phyloP scores from a whole-genome alignment of 140 eudicot species.

The Ambrosia hybrid region DNA sequence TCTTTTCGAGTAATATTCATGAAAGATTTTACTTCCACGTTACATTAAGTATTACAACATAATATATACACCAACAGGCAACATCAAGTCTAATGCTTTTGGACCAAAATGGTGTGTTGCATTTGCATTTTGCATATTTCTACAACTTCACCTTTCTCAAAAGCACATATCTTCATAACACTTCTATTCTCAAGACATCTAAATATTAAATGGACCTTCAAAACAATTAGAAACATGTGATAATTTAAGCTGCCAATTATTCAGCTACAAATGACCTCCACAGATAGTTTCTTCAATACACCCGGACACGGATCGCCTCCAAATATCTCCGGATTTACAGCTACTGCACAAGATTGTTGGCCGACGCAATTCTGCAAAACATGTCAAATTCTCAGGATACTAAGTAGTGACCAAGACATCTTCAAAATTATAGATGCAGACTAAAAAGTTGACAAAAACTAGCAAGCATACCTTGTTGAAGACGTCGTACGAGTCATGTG shows the following conservation, averaged over 20 bases:
- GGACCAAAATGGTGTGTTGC: slow-evolving; percentile 57
- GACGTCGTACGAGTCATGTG: slow-evolving; percentile 74
- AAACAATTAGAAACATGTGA: slow-evolving; percentile 16
- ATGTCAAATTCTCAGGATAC: not conserved
- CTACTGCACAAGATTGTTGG: slow-evolving; percentile 65
- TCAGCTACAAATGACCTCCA: slow-evolving; percentile 88
- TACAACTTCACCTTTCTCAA: slow-evolving; percentile 65
- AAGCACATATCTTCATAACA: slow-evolving; percentile 33
- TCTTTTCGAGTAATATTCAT: slow-evolving; percentile 1
- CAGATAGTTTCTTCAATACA: slow-evolving; percentile 86
- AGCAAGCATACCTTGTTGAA: slow-evolving; percentile 71
- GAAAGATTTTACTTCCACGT: not conserved
- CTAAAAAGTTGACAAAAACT: not conserved
- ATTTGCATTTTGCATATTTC: slow-evolving; percentile 62
- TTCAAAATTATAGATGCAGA: not conserved
- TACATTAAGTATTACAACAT: not conserved
- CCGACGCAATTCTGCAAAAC: slow-evolving; percentile 68
- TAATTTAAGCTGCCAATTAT: not conserved
- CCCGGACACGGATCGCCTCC: slow-evolving; percentile 95
- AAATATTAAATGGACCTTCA: slow-evolving; percentile 15
- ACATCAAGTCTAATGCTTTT: slow-evolving; percentile 40
- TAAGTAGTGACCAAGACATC: not conserved
- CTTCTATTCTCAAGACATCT: not conserved
- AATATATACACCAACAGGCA: slow-evolving; percentile 37
- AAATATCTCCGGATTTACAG: slow-evolving; percentile 63